A percentile compares a stretch with the other conserved stretches of the same genome.
phyloP scores from a whole-genome alignment of 2,329 filamentous ascomycete species.

The Penicillium verrucosum region DNA sequence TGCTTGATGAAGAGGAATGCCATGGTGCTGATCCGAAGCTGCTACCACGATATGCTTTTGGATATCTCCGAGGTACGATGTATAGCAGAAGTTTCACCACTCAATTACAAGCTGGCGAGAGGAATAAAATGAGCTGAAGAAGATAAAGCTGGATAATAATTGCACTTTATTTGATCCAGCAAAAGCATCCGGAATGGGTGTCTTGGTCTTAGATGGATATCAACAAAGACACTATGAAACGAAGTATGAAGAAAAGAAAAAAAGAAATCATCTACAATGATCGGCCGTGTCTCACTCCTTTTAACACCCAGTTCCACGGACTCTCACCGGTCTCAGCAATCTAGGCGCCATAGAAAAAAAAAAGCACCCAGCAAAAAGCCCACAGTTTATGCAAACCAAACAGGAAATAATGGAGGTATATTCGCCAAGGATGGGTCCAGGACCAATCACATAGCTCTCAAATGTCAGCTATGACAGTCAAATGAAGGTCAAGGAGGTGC shows the following conservation, averaged over 20 bases:
- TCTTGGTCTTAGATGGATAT: background rate
- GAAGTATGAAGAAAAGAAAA: background rate
- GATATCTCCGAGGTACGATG: background rate
- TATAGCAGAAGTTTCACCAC: background rate
- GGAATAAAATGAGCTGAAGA: too few relatives aligned
- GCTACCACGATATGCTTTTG: background rate
- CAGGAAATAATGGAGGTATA: slow-evolving; percentile 10
- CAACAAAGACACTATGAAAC: slow-evolving; percentile 2
- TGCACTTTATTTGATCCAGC: background rate
- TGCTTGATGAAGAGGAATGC: slow-evolving; percentile 40
- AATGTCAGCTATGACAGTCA: slow-evolving; percentile 16
- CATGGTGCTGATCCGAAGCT: slow-evolving; percentile 22
- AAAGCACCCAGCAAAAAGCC: background rate
- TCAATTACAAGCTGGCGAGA: background rate
- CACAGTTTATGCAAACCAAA: slow-evolving; percentile 5
- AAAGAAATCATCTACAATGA: background rate
- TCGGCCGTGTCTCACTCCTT: slow-evolving; percentile 3
- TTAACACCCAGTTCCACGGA: slow-evolving; percentile 1
- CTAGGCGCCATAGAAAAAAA: background rate
- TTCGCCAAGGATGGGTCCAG: background rate
- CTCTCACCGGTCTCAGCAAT: slow-evolving; percentile 1
- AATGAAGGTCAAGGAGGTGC: background rate
- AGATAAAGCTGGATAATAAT: background rate
- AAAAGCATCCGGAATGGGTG: background rate
- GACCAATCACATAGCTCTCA: slow-evolving; percentile 11